Conservation (phyloP, 768 basidiomycete species). For the Phanerochaete sordida region DNA sequence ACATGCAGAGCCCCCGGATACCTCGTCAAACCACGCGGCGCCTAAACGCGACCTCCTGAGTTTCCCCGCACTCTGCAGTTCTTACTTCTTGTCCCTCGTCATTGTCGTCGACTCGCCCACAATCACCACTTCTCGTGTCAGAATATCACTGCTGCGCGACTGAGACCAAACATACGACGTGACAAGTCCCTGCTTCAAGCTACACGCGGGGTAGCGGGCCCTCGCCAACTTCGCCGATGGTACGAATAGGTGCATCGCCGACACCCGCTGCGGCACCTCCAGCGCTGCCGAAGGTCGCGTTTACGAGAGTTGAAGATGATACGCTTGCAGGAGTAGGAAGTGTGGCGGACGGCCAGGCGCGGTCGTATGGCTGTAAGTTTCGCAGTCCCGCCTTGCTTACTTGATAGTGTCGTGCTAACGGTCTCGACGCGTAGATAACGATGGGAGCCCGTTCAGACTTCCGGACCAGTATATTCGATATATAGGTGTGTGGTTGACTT, state of each 20-base stretch:
- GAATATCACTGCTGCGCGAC: too few species aligned
- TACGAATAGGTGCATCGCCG: slow-evolving; percentile 35
- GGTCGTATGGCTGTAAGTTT: slow-evolving; percentile 71
- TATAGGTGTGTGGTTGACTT: slow-evolving; percentile 49
- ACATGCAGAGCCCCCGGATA: not conserved
- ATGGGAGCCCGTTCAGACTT: slow-evolving; percentile 66
- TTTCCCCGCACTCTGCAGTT: not conserved
- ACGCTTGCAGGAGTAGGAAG: slow-evolving; percentile 53
- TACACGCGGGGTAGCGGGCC: not conserved
- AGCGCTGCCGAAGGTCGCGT: slow-evolving; percentile 63
- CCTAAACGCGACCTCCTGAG: not conserved
- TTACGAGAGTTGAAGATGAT: slow-evolving; percentile 62
- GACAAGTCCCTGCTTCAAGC: not conserved
- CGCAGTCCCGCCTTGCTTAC: slow-evolving; percentile 15
- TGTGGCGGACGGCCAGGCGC: slow-evolving; percentile 57
- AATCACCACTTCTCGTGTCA: too few species aligned
- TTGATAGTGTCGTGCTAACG: too few species aligned
- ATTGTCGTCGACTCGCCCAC: too few species aligned
- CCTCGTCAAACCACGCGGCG: not conserved
- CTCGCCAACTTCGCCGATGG: slow-evolving; percentile 24
- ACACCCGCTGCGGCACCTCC: slow-evolving; percentile 21
- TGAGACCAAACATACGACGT: too few species aligned
- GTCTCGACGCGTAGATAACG: slow-evolving; percentile 43
- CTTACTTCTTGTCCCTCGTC: not conserved
- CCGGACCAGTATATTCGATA: slow-evolving; percentile 90